These are phyloP conservation scores for Pythium utonaiense DNA, from an alignment of 352 stramenopile species.

Conservation along the genomic window DNA sequence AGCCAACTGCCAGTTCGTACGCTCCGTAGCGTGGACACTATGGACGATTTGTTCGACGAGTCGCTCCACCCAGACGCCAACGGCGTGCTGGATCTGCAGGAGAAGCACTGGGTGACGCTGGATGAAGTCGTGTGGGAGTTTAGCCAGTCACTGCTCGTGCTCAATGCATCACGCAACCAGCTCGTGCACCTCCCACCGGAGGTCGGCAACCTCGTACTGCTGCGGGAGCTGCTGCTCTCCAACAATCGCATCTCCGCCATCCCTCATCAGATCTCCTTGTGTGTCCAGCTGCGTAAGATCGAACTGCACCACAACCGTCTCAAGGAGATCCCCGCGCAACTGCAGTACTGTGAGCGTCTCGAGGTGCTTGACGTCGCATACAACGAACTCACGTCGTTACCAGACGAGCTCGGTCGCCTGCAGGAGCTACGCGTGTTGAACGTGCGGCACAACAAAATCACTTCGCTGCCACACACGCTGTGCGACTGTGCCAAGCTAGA, in stretches of 20 bases:
- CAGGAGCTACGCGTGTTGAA: constrained; percentile 56
- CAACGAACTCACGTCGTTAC: constrained; percentile 57
- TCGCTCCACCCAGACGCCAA: constrained; percentile 63
- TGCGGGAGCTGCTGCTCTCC: constrained; percentile 57
- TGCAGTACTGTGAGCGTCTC: constrained; percentile 71
- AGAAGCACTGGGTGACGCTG: constrained; percentile 78
- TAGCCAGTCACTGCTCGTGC: constrained; percentile 54
- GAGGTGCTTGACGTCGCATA: constrained; percentile 61
- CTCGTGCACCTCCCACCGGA: constrained; percentile 55
- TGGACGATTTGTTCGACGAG: constrained; percentile 76
- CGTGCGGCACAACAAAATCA: constrained; percentile 73
- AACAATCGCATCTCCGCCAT: constrained; percentile 62
- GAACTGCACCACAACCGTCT: constrained; percentile 69
- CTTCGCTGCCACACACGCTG: constrained; percentile 56
- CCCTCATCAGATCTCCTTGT: constrained; percentile 48
- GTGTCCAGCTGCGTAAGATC: constrained; percentile 63
- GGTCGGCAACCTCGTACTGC: constrained; percentile 56
- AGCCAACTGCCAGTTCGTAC: neutral
- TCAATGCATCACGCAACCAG: constrained; percentile 72
- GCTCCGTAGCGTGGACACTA: constrained; percentile 7
- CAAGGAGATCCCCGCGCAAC: constrained; percentile 48
- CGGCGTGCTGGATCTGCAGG: constrained; percentile 61
- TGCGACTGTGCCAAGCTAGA: constrained; percentile 61
- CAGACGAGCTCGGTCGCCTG: constrained; percentile 50
- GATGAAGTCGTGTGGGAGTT: constrained; percentile 79